Evolutionary conservation across 2,329 filamentous ascomycete species (phyloP), one percentile per base, ranked within the genome.

Genomic region (Aspergillus terreus): DNA sequence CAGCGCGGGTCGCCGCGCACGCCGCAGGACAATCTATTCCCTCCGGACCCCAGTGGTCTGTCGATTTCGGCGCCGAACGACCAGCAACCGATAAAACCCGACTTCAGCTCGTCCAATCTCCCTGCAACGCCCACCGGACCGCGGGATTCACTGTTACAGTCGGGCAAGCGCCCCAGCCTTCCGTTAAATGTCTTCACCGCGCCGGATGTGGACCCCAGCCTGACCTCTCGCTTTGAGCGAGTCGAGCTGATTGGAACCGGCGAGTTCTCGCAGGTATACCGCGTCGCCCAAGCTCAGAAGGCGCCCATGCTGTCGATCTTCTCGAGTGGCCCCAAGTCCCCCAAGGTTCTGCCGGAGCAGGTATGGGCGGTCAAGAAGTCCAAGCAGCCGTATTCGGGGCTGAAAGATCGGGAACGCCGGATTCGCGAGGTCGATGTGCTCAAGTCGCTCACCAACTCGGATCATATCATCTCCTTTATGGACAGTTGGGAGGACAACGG

Each of bases 361-460:
- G 84, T 95, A 0, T 97, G 86, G 77, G 92, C 92, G 2, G 92
- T 99, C 49, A 99, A 99, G 77, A 97, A 95, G 75, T 86, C 90
- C 54, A 88, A 88, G 63, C 82, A 90, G 53, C 85, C 89, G 6
- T 92, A 90, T 64, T 79, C 83, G 49, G 92, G 94, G 17, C 77
- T 81, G 45, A 87, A 83, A 65, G 92, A 96, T 68, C 86, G 91
- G n/a, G 82, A 90, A 60, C 78, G 83, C 53, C 94, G 94, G 72
- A 79, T 95, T 61, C 84, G 88, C 41, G 94, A 99, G 71, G 92
- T 95, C 3, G 77, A 84, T 15, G 84, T 91, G 17, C 78, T 99
- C 44, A 85, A 87, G 63, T 80, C 84, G n/a, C 76, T 99, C 40
- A 83, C 82, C 47, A 84, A 88, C 52, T 85, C 87, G 50, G 90